Evolutionary conservation across 768 basidiomycete genomes (phyloP), one percentile per base, ranked within the genome.

Genomic region (Tylopilus cervinicoccineus): DNA sequence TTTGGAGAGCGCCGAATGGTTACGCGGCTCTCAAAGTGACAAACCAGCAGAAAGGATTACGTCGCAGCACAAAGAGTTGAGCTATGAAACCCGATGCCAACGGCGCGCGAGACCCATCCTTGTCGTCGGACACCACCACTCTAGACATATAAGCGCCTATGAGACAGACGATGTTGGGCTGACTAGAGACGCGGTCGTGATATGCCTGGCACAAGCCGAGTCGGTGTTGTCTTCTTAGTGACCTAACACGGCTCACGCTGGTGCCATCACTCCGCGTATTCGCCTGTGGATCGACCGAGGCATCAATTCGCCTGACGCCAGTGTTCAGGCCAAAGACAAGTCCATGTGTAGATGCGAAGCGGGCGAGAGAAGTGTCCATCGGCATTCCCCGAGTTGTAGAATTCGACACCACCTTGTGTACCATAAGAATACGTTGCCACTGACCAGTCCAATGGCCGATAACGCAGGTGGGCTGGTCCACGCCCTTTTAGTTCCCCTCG

Each of bases 391-490:
- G n/a, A n/a, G n/a, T n/a, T n/a, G n/a, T n/a, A n/a, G n/a, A n/a
- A 27, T 27, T 27, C 26, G 26, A 27, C 9, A 27, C n/a, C n/a
- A n/a, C n/a, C n/a, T n/a, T n/a, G n/a, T n/a, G n/a, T n/a, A n/a
- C n/a, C n/a, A n/a, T n/a, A n/a, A 12, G 22, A 12, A 16, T 42
- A 44, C 26, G 32, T 38, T 38, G 38, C 42, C 37, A 52, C 31
- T 20, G 14, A 36, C 44, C 12, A 32, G 9, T n/a, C 32, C 4
- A 24, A 59, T 54, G 48, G 52, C 77, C 61, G 78, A 79, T 52
- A 79, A 79, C 70, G 76, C 78, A 68, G 77, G 77, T 61, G 12
- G 31, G 34, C 34, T 9, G 8, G 4, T 5, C 14, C 34, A 10
- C n/a, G 5, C n/a, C 8, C n/a, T 4, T 9, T 36, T 11, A 3